Conservation (phyloP, 306 rosid genomes). For the Glycine latifolia region DNA sequence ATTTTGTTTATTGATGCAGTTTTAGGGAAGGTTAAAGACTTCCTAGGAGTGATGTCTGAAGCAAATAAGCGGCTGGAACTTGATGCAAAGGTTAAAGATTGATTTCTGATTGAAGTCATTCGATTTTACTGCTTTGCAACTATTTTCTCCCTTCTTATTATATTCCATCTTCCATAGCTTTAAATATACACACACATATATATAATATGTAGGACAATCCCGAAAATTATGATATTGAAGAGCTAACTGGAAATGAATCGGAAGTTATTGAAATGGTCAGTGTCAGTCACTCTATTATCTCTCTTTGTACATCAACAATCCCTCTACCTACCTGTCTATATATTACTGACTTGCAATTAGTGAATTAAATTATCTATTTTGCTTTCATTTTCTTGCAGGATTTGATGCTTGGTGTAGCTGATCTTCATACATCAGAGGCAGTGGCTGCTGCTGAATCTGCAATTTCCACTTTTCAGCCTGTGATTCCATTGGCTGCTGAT, state of each 20-base stretch:
- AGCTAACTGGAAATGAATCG: constrained; percentile 76
- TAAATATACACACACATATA: too few species aligned
- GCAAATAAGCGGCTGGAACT: constrained; percentile 67
- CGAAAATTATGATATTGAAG: constrained; percentile 73
- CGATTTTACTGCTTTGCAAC: background rate
- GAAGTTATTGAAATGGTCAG: constrained; percentile 77
- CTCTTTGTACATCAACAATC: background rate
- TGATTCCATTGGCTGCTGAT: constrained; percentile 57
- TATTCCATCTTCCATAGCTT: background rate
- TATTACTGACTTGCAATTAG: background rate
- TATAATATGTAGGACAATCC: constrained; percentile 59
- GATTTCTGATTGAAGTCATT: constrained; percentile 26
- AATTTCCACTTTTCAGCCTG: constrained; percentile 61
- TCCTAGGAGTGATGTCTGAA: constrained; percentile 79
- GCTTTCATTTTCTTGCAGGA: constrained; percentile 55
- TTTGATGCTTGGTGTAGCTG: constrained; percentile 88
- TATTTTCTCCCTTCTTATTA: background rate
- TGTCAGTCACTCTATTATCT: constrained; percentile 39
- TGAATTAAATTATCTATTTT: constrained; percentile 21
- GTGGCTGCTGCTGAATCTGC: constrained; percentile 93
- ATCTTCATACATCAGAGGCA: constrained; percentile 88
- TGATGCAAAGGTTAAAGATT: constrained; percentile 71
- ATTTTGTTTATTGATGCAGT: constrained; percentile 43
- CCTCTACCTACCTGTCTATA: background rate
- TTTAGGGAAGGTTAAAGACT: constrained; percentile 56